These are phyloP conservation scores for Sclerotinia glacialis DNA, from an alignment of 2,329 filamentous ascomycete genomes.

Conservation along the genomic window DNA sequence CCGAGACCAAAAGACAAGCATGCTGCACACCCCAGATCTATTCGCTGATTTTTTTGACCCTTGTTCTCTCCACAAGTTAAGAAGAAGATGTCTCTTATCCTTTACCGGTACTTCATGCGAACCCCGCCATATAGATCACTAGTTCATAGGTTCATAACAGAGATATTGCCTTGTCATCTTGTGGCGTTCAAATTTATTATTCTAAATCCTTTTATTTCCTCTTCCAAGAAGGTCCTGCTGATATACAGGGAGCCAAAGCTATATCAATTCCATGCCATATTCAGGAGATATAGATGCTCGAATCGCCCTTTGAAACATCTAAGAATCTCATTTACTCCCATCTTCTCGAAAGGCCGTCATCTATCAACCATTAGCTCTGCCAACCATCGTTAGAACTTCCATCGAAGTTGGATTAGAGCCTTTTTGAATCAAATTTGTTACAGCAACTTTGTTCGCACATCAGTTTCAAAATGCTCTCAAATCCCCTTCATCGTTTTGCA, in stretches of 20 bases:
- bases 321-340: constrained; percentile 29
- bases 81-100: constrained; percentile 29
- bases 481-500: constrained; percentile 61
- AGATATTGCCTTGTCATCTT: constrained; percentile 28
- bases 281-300: constrained; percentile 36
- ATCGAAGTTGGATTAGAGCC: constrained; percentile 18
- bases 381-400: constrained; percentile 23
- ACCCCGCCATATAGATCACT: constrained; percentile 36
- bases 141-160: constrained; percentile 5
- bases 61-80: constrained; percentile 29
- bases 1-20: constrained; percentile 8
- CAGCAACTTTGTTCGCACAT: constrained; percentile 21
- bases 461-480: constrained; percentile 56
- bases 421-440: constrained; percentile 24
- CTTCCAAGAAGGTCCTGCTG: constrained; percentile 35
- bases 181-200: constrained; percentile 28
- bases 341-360: background rate
- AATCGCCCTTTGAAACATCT: constrained; percentile 26
- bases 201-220: constrained; percentile 28
- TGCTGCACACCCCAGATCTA: constrained; percentile 13
- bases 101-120: constrained; percentile 32
- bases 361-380: background rate
- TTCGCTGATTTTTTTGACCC: constrained; percentile 15
- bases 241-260: constrained; percentile 30
- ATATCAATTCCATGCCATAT: constrained; percentile 28